Evolutionary conservation across 2,329 filamentous ascomycete genomes (phyloP).

Genomic region (Pseudogymnoascus pannorum): DNA sequence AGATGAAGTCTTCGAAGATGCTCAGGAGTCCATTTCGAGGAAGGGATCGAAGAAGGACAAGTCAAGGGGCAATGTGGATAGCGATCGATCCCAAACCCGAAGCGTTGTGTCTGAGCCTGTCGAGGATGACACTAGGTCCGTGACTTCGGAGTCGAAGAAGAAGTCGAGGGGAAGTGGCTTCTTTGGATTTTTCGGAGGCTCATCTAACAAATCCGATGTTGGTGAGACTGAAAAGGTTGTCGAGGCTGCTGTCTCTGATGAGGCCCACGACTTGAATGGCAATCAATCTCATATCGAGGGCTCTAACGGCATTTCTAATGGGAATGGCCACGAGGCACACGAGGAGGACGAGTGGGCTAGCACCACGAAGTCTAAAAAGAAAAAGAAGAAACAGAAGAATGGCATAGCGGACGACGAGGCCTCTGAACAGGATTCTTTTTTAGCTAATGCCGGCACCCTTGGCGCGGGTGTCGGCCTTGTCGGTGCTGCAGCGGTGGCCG

Average conservation of each 20-base stretch:
- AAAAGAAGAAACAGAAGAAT: slow-evolving; percentile 21
- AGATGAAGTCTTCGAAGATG: slow-evolving; percentile 31
- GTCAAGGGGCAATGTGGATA: slow-evolving; percentile 30
- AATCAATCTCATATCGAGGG: neutral
- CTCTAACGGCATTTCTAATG: slow-evolving; percentile 18
- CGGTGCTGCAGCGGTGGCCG: slow-evolving; percentile 38
- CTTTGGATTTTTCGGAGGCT: slow-evolving; percentile 34
- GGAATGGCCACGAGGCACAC: slow-evolving; percentile 20
- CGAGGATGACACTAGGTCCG: slow-evolving; percentile 37
- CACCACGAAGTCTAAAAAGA: slow-evolving; percentile 14
- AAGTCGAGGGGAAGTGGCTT: slow-evolving; percentile 36
- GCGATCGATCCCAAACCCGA: slow-evolving; percentile 10
- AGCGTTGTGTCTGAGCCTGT: neutral
- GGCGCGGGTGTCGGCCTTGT: slow-evolving; percentile 61
- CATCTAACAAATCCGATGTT: slow-evolving; percentile 33
- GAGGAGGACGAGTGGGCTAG: slow-evolving; percentile 18
- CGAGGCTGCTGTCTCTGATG: neutral
- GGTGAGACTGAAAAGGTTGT: neutral
- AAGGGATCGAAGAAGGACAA: slow-evolving; percentile 5
- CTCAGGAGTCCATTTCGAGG: slow-evolving; percentile 33
- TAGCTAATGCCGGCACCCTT: slow-evolving; percentile 64
- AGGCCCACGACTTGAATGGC: neutral
- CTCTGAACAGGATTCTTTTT: slow-evolving; percentile 52
- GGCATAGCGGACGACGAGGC: slow-evolving; percentile 22
- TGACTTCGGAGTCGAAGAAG: slow-evolving; percentile 37